phyloP scores from a whole-genome alignment of 208 protist species.

The Trypanosoma melophagium region DNA sequence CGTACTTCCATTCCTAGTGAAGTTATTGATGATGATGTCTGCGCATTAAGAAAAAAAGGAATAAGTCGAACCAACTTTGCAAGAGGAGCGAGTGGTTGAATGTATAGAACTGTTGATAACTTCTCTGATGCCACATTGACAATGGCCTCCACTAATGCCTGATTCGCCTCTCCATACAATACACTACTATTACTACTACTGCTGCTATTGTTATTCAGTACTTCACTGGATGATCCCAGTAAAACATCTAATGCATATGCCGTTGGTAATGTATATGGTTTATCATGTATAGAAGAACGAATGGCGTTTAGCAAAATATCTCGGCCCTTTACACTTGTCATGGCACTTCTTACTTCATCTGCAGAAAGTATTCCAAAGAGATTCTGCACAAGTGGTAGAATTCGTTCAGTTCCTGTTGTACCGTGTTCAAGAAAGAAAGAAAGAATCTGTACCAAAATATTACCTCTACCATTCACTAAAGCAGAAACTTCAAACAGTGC shows the following conservation, averaged over 20 bases:
- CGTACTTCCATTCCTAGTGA: background rate
- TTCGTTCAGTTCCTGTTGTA: conserved; percentile 2
- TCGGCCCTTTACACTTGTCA: background rate
- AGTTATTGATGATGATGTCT: background rate
- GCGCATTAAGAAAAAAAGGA: conserved; percentile 12
- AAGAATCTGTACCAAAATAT: conserved; percentile 7
- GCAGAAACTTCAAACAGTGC: conserved; percentile 5
- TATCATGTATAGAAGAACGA: conserved; percentile 2
- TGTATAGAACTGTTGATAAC: background rate
- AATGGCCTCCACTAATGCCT: conserved; percentile 16
- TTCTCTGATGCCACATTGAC: conserved; percentile 6
- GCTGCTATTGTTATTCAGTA: background rate
- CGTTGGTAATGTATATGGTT: conserved; percentile 20
- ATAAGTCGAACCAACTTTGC: conserved; percentile 29
- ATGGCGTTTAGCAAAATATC: conserved; percentile 10
- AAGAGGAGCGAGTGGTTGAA: conserved; percentile 6
- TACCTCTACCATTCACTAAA: background rate
- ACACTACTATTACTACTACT: background rate
- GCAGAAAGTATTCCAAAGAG: conserved; percentile 15
- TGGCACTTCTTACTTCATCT: background rate
- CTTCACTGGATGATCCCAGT: background rate
- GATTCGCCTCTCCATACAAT: conserved; percentile 5
- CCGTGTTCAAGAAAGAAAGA: conserved; percentile 20
- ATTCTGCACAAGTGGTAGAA: conserved; percentile 1
- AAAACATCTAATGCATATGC: conserved; percentile 23